Evolutionary conservation across 2,329 filamentous ascomycete species (phyloP).

Genomic region (Aureobasidium sp.): DNA sequence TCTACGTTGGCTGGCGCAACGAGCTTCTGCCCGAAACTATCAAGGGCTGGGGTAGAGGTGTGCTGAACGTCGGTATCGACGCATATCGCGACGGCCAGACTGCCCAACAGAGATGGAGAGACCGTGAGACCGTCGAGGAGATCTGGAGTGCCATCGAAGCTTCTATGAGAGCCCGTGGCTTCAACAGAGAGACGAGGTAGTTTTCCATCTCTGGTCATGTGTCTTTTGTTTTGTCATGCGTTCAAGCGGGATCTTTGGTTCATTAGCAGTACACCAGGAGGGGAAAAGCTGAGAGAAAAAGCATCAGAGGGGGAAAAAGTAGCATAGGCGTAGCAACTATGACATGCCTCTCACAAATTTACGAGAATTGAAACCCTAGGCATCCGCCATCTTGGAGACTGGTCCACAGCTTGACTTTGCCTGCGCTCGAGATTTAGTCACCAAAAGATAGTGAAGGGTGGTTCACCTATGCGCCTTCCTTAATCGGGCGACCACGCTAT

Average conservation of each 20-base stretch:
- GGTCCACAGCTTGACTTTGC: not conserved
- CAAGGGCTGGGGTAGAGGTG: constrained; percentile 75
- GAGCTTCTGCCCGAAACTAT: constrained; percentile 72
- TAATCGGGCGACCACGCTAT: not conserved
- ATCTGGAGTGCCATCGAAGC: constrained; percentile 87
- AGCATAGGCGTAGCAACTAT: not conserved
- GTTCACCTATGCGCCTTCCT: not conserved
- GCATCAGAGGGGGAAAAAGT: not conserved
- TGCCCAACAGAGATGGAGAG: constrained; percentile 57
- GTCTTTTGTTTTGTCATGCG: not conserved
- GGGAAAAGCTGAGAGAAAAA: not conserved
- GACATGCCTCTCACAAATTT: not conserved
- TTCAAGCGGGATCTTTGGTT: constrained; percentile 1
- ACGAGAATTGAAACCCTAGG: not conserved
- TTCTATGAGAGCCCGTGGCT: constrained; percentile 64
- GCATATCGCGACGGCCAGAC: constrained; percentile 56
- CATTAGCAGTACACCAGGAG: not conserved
- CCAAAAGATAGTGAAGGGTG: not conserved
- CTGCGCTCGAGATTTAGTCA: not conserved
- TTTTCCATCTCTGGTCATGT: not conserved
- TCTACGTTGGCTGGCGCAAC: constrained; percentile 87
- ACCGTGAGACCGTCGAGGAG: constrained; percentile 83
- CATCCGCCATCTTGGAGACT: not conserved
- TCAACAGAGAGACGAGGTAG: constrained; percentile 1
- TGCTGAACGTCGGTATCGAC: constrained; percentile 72